Evolutionary conservation across 2,329 filamentous ascomycete species (phyloP).

Genomic region (Neurospora crassa): DNA sequence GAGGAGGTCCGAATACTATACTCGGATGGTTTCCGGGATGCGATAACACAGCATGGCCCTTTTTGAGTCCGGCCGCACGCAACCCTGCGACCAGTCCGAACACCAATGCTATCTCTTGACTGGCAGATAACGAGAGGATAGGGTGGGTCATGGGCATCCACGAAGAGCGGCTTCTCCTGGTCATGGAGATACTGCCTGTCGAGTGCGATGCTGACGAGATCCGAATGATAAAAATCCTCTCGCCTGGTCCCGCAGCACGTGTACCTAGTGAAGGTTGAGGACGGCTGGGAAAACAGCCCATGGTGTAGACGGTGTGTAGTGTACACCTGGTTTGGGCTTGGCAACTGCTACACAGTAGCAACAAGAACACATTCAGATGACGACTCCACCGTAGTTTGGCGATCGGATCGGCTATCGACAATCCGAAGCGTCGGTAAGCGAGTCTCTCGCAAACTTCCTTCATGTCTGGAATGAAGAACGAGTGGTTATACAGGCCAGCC

Average conservation of each 20-base stretch:
- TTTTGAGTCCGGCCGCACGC: not conserved
- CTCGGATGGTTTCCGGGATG: slow-evolving; percentile 3
- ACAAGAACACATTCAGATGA: not conserved
- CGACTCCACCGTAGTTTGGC: not conserved
- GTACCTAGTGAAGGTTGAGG: not conserved
- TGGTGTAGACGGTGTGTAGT: not conserved
- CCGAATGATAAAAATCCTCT: slow-evolving; percentile 1
- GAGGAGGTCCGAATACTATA: not conserved
- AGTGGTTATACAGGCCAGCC: not conserved
- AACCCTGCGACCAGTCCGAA: not conserved
- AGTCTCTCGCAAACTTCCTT: not conserved
- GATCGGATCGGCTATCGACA: not conserved
- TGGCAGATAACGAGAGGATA: slow-evolving; percentile 1
- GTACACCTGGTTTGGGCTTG: not conserved
- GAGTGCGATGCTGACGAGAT: slow-evolving; percentile 3
- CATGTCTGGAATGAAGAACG: not conserved
- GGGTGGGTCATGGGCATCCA: slow-evolving; percentile 5
- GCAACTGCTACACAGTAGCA: not conserved
- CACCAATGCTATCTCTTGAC: not conserved
- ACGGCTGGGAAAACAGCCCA: slow-evolving; percentile 1
- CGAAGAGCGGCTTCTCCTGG: slow-evolving; percentile 1
- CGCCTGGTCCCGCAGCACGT: not conserved
- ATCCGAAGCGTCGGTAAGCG: not conserved
- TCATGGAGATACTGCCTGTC: slow-evolving; percentile 1
- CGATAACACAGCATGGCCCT: slow-evolving; percentile 1